Evolutionary conservation across 2,329 filamentous ascomycete genomes (phyloP), one percentile per base, ranked within the genome.

Genomic region (Bipolaris sorokiniana): DNA sequence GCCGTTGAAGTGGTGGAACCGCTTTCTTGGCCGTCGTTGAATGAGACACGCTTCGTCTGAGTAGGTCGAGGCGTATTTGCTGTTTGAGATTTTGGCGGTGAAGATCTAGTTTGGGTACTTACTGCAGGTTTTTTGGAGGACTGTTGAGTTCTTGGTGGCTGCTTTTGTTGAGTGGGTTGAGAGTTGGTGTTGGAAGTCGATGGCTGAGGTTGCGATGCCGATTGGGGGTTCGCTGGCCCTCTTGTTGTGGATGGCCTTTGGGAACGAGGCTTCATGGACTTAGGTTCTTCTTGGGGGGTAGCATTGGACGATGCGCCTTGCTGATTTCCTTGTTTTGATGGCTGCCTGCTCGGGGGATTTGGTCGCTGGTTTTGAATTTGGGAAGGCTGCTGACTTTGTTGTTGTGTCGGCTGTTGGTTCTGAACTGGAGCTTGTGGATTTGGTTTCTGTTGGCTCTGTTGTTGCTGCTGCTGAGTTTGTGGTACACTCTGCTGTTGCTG

Each of bases 21-120:
- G 10, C 65, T 67, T 45, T 70, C 64, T 22, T 67, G 66, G 6
- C 52, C 62, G 0, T 58, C 53, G 2, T 42, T 40, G 0, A 67
- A 58, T 3, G 61, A 58, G 40, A 28, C 11, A 36, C 28, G n/a
- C 48, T 48, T 69, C 47, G 20, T 48, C 31, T 46, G 61, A n/a
- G 15, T 44, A 3, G 57, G 22, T 26, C 59, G 16, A 3, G 61
- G 41, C 20, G 66, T 63, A 16, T 22, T 63, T 26, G 51, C 23
- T 20, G 60, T 20, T 31, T 56, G 49, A 2, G 65, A 42, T 36
- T 63, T 63, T 16, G 38, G 47, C 9, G 52, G 41, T 2, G 46
- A 51, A 3, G 47, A 9, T 10, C 51, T 53, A 28, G 47, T 23
- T 4, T 4, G 52, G 0, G 9, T 31, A 5, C 23, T 34, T 18